Evolutionary conservation across 768 basidiomycete genomes (phyloP), one percentile per base, ranked within the genome.

Genomic region (Russula sp.): DNA sequence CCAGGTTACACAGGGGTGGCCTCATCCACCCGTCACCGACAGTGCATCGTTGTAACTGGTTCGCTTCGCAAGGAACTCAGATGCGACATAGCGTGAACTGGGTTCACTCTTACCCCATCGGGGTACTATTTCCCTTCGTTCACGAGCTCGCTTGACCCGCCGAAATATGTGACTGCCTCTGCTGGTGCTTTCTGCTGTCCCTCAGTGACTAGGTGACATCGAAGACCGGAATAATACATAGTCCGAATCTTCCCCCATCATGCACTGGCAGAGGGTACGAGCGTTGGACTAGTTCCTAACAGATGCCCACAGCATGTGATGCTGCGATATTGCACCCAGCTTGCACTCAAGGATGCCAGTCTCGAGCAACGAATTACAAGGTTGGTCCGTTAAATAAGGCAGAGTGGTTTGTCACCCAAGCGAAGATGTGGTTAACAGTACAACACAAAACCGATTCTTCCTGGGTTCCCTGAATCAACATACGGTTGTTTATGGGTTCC

Each of bases 321-420:
- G 13, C 86, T 82, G 78, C 78, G 18, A 82, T 86, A 62, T 75
- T 88, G 84, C 86, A 1, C 27, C 27, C 27, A 3, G 27, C 27
- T 27, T 27, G 27, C 27, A 27, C 78, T 89, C 27, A 75, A 77
- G 13, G 86, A 88, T 66, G 78, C 81, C 2, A 76, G 78, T 5
- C 76, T 80, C 4, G 66, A 1, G 83, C 75, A 70, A 82, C 75
- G 22, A 71, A 77, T 14, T 85, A 75, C 64, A 80, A 86, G 65
- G 80, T 89, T 52, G 84, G 87, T 66, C 72, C 89, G 13, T 54
- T 61, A 66, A 84, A 85, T 75, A 89, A 88, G 74, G 86, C 86
- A 1, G 82, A 80, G 55, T 87, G 86, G 86, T 87, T 85, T 69
- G 81, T 81, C 0, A 78, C 80, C 0, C 79, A 83, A 62, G 80